Conservation (phyloP, 2,329 filamentous ascomycete species). For the Clonostachys solani region DNA sequence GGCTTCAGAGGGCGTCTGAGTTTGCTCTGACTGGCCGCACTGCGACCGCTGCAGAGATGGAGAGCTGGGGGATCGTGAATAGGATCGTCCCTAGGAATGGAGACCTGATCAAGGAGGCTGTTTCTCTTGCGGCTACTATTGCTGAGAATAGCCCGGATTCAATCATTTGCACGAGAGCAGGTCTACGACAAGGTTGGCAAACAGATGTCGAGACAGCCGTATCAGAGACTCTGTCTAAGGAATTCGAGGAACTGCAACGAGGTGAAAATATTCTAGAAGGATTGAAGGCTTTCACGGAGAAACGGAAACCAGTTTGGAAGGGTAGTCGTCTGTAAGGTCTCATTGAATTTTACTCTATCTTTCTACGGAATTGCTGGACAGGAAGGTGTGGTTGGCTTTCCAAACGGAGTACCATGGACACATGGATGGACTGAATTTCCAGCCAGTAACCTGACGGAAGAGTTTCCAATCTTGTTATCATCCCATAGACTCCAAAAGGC, state of each 20-base stretch:
- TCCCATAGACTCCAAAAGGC: too few relatives aligned
- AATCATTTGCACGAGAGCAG: conserved; percentile 64
- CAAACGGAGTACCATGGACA: too few relatives aligned
- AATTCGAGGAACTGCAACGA: conserved; percentile 52
- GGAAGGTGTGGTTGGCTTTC: too few relatives aligned
- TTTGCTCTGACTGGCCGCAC: conserved; percentile 13
- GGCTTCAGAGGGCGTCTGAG: conserved; percentile 14
- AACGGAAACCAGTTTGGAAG: conserved; percentile 60
- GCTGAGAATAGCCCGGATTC: conserved; percentile 65
- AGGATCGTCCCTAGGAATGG: conserved; percentile 10
- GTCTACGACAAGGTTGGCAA: conserved; percentile 66
- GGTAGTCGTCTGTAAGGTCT: conserved; percentile 43
- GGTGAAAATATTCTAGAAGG: conserved; percentile 70
- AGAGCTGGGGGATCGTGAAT: conserved; percentile 15
- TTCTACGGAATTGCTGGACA: too few relatives aligned
- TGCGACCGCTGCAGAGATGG: conserved; percentile 12
- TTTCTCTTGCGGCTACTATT: conserved; percentile 54
- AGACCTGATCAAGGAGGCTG: conserved; percentile 46
- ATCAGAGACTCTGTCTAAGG: conserved; percentile 31
- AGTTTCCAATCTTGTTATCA: too few relatives aligned
- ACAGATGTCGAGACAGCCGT: conserved; percentile 52
- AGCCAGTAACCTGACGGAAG: too few relatives aligned
- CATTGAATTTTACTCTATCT: neutral
- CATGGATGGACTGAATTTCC: too few relatives aligned
- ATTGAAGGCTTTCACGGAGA: conserved; percentile 66